phyloP scores from a whole-genome alignment of 2,329 filamentous ascomycete genomes.

The Phaeomoniella chlamydospora region DNA sequence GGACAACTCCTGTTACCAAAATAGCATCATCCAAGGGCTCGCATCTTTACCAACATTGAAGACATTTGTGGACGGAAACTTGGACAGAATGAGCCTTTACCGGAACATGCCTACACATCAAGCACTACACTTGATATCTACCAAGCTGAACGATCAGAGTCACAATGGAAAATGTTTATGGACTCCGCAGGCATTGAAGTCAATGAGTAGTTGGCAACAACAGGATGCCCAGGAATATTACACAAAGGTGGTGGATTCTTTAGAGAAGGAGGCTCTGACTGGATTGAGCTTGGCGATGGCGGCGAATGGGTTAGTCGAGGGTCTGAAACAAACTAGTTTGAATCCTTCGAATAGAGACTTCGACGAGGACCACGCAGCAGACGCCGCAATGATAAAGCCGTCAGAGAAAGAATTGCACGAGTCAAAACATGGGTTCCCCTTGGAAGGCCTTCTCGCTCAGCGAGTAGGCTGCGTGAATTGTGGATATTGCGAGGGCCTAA shows the following conservation, averaged over 20 bases:
- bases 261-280: slow-evolving; percentile 61
- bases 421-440: slow-evolving; percentile 30
- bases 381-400: not conserved
- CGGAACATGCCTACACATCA: slow-evolving; percentile 27
- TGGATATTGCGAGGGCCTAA: slow-evolving; percentile 74
- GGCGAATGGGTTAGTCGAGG: slow-evolving; percentile 22
- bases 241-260: slow-evolving; percentile 71
- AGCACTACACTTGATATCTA: slow-evolving; percentile 51
- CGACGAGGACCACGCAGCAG: not conserved
- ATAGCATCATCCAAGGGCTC: slow-evolving; percentile 79
- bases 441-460: slow-evolving; percentile 80
- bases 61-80: slow-evolving; percentile 43
- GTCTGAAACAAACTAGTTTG: slow-evolving; percentile 8
- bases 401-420: slow-evolving; percentile 1
- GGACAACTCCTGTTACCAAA: slow-evolving; percentile 96
- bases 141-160: slow-evolving; percentile 51
- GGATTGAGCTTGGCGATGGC: slow-evolving; percentile 29
- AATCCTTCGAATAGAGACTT: not conserved
- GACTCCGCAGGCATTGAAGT: slow-evolving; percentile 70
- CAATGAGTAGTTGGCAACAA: slow-evolving; percentile 88
- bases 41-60: slow-evolving; percentile 60
- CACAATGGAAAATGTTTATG: slow-evolving; percentile 68
- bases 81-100: slow-evolving; percentile 17
- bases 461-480: slow-evolving; percentile 77
- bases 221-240: slow-evolving; percentile 98